Conservation (phyloP, 768 basidiomycete genomes). For the Trametes cinnabarina region DNA sequence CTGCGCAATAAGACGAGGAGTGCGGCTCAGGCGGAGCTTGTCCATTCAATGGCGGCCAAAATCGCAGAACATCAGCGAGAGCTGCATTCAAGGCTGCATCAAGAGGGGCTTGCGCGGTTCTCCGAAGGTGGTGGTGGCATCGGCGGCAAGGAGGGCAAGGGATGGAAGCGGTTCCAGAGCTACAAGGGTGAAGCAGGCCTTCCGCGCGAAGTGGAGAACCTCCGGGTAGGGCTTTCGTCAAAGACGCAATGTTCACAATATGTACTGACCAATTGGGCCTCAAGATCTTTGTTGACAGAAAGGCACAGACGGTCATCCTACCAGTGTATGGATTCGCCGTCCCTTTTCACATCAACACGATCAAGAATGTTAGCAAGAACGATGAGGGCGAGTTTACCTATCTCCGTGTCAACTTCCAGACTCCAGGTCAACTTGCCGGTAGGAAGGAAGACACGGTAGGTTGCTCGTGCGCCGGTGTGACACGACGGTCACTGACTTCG, state of each 20-base stretch:
- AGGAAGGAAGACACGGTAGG: conserved; percentile 98
- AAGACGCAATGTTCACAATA: no score
- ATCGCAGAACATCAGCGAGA: conserved; percentile 87
- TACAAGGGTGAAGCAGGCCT: conserved; percentile 93
- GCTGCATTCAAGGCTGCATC: conserved; percentile 72
- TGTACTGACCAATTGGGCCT: conserved; percentile 2
- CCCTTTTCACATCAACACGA: conserved; percentile 97
- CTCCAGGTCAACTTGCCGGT: conserved; percentile 93
- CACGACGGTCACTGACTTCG: neutral
- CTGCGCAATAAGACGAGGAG: conserved; percentile 88
- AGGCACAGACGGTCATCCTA: conserved; percentile 83
- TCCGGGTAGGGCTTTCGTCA: conserved; percentile 55
- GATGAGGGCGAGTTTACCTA: conserved; percentile 96
- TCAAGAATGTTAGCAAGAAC: conserved; percentile 96
- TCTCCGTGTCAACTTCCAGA: conserved; percentile 96
- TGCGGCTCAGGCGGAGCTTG: conserved; percentile 80
- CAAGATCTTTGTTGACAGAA: conserved; percentile 90
- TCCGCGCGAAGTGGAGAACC: conserved; percentile 75
- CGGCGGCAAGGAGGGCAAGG: conserved; percentile 83
- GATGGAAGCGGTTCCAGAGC: conserved; percentile 94
- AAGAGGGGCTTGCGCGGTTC: conserved; percentile 78
- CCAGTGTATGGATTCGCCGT: conserved; percentile 95
- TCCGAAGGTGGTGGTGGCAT: conserved; percentile 76
- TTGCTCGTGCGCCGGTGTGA: conserved; percentile 44
- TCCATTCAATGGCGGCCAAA: conserved; percentile 72